Percentiles rank a stretch among this genome's conserved stretches.
Conservation (phyloP, 768 basidiomycete genomes). For the Leccinum barrowsii region DNA sequence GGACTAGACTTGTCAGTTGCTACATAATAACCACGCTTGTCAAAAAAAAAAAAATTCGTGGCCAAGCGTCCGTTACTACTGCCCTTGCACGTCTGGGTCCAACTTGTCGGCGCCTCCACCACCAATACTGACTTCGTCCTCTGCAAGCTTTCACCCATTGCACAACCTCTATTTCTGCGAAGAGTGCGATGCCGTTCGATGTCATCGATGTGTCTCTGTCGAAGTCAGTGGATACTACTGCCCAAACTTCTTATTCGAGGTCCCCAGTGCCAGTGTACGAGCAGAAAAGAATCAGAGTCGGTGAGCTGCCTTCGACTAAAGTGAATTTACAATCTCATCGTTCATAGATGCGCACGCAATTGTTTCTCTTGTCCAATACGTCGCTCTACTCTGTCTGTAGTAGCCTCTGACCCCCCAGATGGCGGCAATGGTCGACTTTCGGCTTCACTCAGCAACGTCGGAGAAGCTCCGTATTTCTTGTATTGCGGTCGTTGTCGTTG, state of each 20-base stretch:
- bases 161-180: constrained; percentile 94
- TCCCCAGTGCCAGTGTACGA: constrained; percentile 96
- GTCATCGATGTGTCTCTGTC: constrained; percentile 85
- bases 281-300: constrained; percentile 83
- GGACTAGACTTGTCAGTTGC: too few species aligned
- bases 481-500: constrained; percentile 92
- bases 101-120: constrained; percentile 55
- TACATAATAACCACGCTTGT: too few species aligned
- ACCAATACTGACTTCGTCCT: constrained; percentile 73
- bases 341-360: constrained; percentile 86
- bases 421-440: constrained; percentile 51
- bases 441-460: constrained; percentile 53
- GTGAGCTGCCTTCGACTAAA: constrained; percentile 37
- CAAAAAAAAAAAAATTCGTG: constrained; percentile 9
- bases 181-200: constrained; percentile 94
- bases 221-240: constrained; percentile 98
- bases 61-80: constrained; percentile 60
- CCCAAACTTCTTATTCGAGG: constrained; percentile 98
- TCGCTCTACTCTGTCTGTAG: constrained; percentile 82
- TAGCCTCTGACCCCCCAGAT: constrained; percentile 81
- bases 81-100: constrained; percentile 58
- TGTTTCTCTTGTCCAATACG: constrained; percentile 97
- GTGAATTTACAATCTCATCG: not conserved
- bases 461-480: constrained; percentile 87
- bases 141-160: constrained; percentile 78